Conservation (phyloP, 225 moss, liverwort and hornwort genomes). For the Straminergon stramineum region DNA sequence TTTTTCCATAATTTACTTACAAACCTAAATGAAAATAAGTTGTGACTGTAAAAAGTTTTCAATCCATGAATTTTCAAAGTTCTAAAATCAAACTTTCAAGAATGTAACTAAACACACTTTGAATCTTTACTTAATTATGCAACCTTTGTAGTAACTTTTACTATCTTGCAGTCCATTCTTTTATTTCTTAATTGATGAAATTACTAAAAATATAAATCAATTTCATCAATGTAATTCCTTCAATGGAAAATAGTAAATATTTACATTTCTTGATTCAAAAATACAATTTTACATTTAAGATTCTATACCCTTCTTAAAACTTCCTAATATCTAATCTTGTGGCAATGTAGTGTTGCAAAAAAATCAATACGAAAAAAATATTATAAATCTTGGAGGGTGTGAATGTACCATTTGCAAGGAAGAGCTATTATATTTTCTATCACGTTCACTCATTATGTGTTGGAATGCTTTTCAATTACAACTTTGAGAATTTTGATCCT, state of each 20-base stretch:
- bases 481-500: too few species aligned
- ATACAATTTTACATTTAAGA: background rate
- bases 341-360: too few species aligned
- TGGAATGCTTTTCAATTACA: too few species aligned
- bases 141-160: background rate
- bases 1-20: background rate
- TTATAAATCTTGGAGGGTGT: too few species aligned
- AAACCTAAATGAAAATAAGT: background rate
- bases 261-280: background rate
- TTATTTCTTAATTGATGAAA: background rate
- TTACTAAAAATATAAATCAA: background rate
- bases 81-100: too few species aligned
- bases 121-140: background rate
- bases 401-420: too few species aligned
- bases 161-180: background rate
- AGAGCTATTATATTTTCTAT: too few species aligned
- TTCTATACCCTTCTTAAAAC: background rate
- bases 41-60: background rate
- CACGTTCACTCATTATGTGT: too few species aligned
- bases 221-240: background rate
- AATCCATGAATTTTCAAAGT: background rate
- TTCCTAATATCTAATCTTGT: background rate
- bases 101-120: background rate
- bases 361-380: too few species aligned
- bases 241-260: too few species aligned